These are phyloP conservation scores for Kalanchoe fedtschenkoi DNA, from an alignment of 164 flowering plant species.

Conservation along the genomic window DNA sequence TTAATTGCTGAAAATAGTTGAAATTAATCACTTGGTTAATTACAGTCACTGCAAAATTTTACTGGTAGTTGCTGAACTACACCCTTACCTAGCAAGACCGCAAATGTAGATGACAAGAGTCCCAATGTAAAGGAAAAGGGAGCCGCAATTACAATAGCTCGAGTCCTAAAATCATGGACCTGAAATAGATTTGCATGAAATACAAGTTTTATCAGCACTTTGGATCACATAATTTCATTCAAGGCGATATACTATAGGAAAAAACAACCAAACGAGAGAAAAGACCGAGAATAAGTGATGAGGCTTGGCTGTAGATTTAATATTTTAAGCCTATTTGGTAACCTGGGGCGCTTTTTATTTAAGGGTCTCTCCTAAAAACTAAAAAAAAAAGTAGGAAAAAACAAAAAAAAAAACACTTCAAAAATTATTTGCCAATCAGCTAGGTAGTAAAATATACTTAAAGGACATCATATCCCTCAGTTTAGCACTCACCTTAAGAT, in stretches of 20 bases:
- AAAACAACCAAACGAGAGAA: background rate
- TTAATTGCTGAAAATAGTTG: constrained; percentile 49
- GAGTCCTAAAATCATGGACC: constrained; percentile 53
- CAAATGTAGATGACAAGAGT: constrained; percentile 57
- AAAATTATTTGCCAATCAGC: no score
- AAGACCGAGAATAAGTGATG: no score
- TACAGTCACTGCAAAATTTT: background rate
- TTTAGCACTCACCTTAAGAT: no score
- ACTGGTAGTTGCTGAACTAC: constrained; percentile 5
- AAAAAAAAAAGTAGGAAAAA: no score
- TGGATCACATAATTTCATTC: background rate
- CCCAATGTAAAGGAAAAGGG: constrained; percentile 76
- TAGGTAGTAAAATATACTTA: no score
- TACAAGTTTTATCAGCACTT: background rate
- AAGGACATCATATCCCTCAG: no score
- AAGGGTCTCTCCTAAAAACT: no score
- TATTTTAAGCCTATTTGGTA: no score
- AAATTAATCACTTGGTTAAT: background rate
- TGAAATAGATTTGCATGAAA: constrained; percentile 11
- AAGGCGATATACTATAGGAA: background rate
- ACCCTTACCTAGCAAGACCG: constrained; percentile 56
- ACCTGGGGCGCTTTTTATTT: no score
- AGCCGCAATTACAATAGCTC: constrained; percentile 60
- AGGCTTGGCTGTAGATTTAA: no score
- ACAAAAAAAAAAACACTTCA: no score